Percentiles rank a stretch among this genome's conserved stretches.
Evolutionary conservation across 805 yeast genomes (phyloP).

Genomic region (Zygosaccharomyces pseudorouxii): DNA sequence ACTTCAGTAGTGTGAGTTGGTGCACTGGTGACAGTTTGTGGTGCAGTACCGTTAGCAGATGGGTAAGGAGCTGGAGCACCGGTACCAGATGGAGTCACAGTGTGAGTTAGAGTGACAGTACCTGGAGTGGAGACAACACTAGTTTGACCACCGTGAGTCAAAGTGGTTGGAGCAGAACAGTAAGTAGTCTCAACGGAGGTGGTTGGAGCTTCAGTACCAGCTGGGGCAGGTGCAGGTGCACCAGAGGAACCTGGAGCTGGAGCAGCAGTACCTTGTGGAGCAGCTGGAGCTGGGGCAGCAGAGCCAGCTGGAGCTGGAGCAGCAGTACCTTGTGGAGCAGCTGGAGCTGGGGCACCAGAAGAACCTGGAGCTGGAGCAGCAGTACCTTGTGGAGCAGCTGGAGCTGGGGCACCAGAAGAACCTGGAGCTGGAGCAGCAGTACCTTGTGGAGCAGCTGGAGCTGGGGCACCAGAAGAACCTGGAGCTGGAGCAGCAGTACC

Average conservation of each 20-base stretch:
- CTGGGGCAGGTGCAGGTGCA: not conserved
- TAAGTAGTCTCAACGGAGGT: not conserved
- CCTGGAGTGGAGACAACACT: not conserved
- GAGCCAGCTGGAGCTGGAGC: not conserved
- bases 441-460: not conserved
- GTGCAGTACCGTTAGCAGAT: not conserved
- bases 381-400: not conserved
- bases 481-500: constrained; percentile 1
- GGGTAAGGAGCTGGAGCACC: not conserved
- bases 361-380: not conserved
- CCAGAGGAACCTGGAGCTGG: not conserved
- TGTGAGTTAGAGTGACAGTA: not conserved
- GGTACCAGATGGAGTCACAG: not conserved
- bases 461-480: not conserved
- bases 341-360: not conserved
- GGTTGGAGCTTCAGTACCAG: not conserved
- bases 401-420: not conserved
- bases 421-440: constrained; percentile 3
- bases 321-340: not conserved
- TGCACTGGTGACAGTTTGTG: not conserved
- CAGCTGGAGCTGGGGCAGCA: not conserved
- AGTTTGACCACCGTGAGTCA: not conserved
- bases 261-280: constrained; percentile 2
- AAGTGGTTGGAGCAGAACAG: not conserved
- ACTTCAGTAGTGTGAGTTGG: constrained; percentile 28